A percentile compares a stretch with the other conserved stretches of the same genome.
Evolutionary conservation across 768 basidiomycete species (phyloP).

Genomic region (Naganishia randhawae): DNA sequence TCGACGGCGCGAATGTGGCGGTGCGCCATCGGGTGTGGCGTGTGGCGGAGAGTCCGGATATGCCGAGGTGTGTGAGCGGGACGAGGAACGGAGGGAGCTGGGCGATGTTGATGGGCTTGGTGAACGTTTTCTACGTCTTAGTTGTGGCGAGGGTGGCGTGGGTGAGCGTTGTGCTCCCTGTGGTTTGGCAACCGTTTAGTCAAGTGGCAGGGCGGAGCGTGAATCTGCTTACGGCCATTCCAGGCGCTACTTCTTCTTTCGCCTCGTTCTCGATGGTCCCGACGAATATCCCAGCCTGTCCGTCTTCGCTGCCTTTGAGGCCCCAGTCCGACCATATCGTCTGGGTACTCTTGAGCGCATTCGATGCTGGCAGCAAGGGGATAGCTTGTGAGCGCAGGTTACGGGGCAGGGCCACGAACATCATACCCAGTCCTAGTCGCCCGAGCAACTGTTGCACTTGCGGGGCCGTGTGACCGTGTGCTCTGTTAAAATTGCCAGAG

Average conservation of each 20-base stretch:
- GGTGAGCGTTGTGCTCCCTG: constrained; percentile 30
- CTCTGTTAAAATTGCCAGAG: constrained; percentile 10
- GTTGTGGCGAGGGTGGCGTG: constrained; percentile 18
- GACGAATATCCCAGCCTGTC: constrained; percentile 12
- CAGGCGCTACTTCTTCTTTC: constrained; percentile 22
- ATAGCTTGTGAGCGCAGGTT: not conserved
- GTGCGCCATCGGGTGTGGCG: not conserved
- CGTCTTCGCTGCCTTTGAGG: not conserved
- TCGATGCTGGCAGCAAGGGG: not conserved
- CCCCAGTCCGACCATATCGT: constrained; percentile 28
- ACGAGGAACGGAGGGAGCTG: not conserved
- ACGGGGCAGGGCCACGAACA: not conserved
- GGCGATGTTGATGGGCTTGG: not conserved
- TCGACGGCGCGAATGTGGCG: not conserved
- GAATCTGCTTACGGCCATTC: constrained; percentile 29
- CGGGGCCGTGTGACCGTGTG: constrained; percentile 16
- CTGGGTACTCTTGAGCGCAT: constrained; percentile 17
- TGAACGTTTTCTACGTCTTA: constrained; percentile 1
- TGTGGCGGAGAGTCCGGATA: constrained; percentile 18
- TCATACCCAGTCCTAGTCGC: constrained; percentile 21
- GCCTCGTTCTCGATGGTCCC: constrained; percentile 25
- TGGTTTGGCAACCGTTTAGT: not conserved
- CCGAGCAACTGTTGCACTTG: constrained; percentile 18
- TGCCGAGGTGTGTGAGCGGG: not conserved
- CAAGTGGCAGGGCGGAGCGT: not conserved